Conservation (phyloP, 805 yeast genomes). For the Cyberlindnera xishuangbannaensis region DNA sequence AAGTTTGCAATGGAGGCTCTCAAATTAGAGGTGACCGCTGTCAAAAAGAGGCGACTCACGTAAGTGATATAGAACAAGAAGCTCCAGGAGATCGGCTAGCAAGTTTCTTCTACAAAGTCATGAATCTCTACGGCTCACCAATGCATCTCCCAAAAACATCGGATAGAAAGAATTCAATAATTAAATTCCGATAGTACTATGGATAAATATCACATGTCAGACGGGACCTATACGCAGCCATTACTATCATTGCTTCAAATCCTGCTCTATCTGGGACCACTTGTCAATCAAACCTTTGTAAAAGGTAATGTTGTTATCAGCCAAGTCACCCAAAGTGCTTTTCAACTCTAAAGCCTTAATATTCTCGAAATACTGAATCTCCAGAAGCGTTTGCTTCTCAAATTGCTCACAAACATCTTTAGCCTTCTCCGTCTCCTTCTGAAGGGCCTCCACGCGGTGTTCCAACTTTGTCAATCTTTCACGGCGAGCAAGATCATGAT, state of each 20-base stretch:
- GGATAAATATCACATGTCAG: too few species aligned
- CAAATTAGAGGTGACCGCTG: constrained; percentile 2
- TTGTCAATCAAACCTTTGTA: constrained; percentile 61
- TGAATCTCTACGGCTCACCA: too few species aligned
- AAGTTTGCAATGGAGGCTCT: constrained; percentile 7
- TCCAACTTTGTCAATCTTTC: constrained; percentile 48
- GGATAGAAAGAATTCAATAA: too few species aligned
- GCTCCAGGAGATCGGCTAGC: too few species aligned
- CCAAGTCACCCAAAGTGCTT: constrained; percentile 61
- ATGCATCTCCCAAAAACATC: too few species aligned
- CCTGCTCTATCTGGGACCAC: constrained; percentile 57
- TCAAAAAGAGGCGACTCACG: constrained; percentile 8
- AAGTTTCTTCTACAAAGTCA: too few species aligned
- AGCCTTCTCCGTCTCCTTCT: constrained; percentile 46
- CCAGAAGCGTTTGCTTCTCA: constrained; percentile 52
- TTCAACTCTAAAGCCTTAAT: constrained; percentile 77
- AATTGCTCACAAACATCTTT: constrained; percentile 45
- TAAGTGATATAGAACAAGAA: too few species aligned
- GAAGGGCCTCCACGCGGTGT: constrained; percentile 40
- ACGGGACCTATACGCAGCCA: too few species aligned
- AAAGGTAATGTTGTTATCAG: constrained; percentile 70
- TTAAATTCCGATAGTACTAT: too few species aligned
- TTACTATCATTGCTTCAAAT: constrained; percentile 22
- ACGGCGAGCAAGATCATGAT: constrained; percentile 49
- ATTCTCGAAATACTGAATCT: constrained; percentile 63